A percentile compares a stretch with the other conserved stretches of the same genome.
Evolutionary conservation across 1,284 basidiomycete species (phyloP).

Genomic region (Mycosarcoma mackinlayi): DNA sequence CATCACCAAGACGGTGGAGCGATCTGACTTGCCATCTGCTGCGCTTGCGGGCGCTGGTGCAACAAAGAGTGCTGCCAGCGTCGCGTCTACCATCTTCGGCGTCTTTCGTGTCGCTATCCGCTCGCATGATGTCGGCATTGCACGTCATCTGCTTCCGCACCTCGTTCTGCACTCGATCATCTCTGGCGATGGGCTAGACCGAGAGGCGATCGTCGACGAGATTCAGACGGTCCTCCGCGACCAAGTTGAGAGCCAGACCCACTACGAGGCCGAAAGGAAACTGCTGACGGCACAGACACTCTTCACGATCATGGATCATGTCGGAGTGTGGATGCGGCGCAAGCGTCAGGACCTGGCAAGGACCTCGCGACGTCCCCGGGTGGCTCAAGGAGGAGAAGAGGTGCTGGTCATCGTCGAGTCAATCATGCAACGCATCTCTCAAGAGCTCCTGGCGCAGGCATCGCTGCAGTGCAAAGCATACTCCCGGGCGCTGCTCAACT

Average conservation of each 20-base stretch:
- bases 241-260: constrained; percentile 73
- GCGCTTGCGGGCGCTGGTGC: constrained; percentile 11
- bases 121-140: constrained; percentile 89
- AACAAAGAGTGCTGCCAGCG: constrained; percentile 61
- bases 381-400: constrained; percentile 48
- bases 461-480: constrained; percentile 94
- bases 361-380: constrained; percentile 33
- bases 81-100: constrained; percentile 76
- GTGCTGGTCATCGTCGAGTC: constrained; percentile 75
- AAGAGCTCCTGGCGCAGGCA: constrained; percentile 89
- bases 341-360: constrained; percentile 67
- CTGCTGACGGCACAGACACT: constrained; percentile 77
- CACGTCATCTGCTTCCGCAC: constrained; percentile 90
- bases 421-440: constrained; percentile 83
- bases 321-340: constrained; percentile 84
- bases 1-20: constrained; percentile 72
- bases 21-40: constrained; percentile 16
- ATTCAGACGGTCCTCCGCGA: constrained; percentile 86
- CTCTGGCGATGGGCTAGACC: constrained; percentile 76
- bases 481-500: constrained; percentile 92
- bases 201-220: constrained; percentile 77
- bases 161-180: constrained; percentile 87
- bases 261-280: constrained; percentile 56
- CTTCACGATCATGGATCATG: constrained; percentile 93
- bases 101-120: constrained; percentile 83